Evolutionary conservation across 2,329 filamentous ascomycete genomes (phyloP).

Genomic region (Hypoxylon sp.): DNA sequence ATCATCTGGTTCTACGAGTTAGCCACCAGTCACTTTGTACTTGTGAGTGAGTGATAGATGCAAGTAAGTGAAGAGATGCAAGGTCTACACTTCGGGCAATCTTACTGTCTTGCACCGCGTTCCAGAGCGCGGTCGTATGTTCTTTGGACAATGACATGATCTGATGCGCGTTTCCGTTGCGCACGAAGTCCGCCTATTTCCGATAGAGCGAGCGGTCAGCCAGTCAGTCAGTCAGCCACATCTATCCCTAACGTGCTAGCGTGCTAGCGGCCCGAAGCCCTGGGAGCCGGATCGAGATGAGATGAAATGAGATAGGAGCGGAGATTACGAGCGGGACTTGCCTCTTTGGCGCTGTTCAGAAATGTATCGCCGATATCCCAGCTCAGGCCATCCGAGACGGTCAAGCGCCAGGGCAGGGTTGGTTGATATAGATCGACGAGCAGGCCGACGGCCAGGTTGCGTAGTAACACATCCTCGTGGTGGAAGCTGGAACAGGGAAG

Average conservation of each 20-base stretch:
- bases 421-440: slow-evolving; percentile 70
- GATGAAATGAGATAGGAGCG: neutral
- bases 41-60: neutral
- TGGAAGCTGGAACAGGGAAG: slow-evolving; percentile 70
- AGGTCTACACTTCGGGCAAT: slow-evolving; percentile 28
- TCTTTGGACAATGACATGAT: slow-evolving; percentile 91
- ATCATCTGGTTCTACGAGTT: slow-evolving; percentile 69
- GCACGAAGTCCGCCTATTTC: slow-evolving; percentile 80
- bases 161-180: slow-evolving; percentile 88
- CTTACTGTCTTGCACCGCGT: slow-evolving; percentile 79
- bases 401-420: slow-evolving; percentile 66
- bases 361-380: slow-evolving; percentile 75
- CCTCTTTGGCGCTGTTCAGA: slow-evolving; percentile 74
- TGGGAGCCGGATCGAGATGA: neutral
- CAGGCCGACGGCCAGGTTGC: slow-evolving; percentile 53
- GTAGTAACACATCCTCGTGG: slow-evolving; percentile 57
- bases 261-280: neutral
- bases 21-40: slow-evolving; percentile 8
- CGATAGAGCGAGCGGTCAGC: neutral
- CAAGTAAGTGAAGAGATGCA: neutral
- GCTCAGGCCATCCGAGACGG: slow-evolving; percentile 66
- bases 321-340: slow-evolving; percentile 50
- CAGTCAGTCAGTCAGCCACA: neutral
- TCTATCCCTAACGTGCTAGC: slow-evolving; percentile 24
- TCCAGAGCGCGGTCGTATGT: slow-evolving; percentile 86